Conservation (phyloP, 2,329 filamentous ascomycete species). For the Fusarium chuoi region DNA sequence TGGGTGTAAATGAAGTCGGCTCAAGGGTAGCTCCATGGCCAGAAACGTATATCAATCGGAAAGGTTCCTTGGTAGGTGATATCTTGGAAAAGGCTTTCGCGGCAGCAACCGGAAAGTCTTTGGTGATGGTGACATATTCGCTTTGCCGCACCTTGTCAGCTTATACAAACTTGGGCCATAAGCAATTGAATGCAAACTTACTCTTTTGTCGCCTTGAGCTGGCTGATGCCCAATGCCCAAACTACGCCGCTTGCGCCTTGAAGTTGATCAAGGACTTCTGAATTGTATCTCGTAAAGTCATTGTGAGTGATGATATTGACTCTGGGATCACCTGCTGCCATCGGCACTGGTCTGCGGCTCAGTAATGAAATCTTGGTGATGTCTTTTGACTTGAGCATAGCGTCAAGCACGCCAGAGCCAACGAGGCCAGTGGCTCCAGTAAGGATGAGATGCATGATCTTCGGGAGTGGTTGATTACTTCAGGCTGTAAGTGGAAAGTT, state of each 20-base stretch:
- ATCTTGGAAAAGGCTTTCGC: conserved; percentile 24
- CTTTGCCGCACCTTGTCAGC: neutral
- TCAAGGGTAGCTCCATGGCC: conserved; percentile 4
- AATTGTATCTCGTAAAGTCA: conserved; percentile 16
- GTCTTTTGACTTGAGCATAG: conserved; percentile 32
- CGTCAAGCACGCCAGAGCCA: conserved; percentile 30
- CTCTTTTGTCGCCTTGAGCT: conserved; percentile 32
- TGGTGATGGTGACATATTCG: conserved; percentile 31
- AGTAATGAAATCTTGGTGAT: conserved; percentile 35
- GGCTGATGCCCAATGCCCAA: conserved; percentile 36
- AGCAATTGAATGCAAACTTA: neutral
- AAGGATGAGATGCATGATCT: conserved; percentile 44
- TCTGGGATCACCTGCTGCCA: conserved; percentile 22
- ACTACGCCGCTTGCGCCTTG: conserved; percentile 28
- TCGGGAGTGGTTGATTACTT: too few relatives aligned
- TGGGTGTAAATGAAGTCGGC: conserved; percentile 17
- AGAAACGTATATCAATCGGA: conserved; percentile 34
- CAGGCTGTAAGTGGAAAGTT: neutral
- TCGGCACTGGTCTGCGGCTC: conserved; percentile 25
- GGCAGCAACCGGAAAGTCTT: conserved; percentile 23
- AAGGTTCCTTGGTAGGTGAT: conserved; percentile 14
- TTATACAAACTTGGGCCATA: neutral
- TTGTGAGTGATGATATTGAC: conserved; percentile 31
- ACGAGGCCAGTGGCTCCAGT: conserved; percentile 38
- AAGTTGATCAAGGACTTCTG: conserved; percentile 16